Conservation (phyloP, 768 basidiomycete genomes). For the Lactifluus volemus region DNA sequence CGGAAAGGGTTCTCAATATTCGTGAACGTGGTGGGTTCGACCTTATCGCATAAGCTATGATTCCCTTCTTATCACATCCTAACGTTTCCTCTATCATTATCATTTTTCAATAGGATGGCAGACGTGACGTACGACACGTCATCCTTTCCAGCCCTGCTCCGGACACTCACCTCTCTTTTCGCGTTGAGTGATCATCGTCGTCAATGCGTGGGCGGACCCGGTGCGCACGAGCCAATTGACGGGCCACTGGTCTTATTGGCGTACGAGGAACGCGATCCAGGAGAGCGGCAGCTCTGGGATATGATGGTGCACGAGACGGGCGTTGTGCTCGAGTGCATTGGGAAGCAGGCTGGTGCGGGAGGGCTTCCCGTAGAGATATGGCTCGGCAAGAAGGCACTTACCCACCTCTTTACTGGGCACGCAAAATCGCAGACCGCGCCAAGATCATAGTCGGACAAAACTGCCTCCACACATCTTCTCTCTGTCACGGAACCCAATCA, state of each 20-base stretch:
- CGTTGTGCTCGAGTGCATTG: slow-evolving; percentile 48
- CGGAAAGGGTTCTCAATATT: slow-evolving; percentile 35
- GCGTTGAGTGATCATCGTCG: slow-evolving; percentile 11
- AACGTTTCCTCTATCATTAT: too few relatives aligned
- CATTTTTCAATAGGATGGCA: slow-evolving; percentile 55
- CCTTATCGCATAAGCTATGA: slow-evolving; percentile 53
- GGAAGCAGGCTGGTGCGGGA: slow-evolving; percentile 47
- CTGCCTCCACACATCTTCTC: too few relatives aligned
- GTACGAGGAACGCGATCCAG: slow-evolving; percentile 78
- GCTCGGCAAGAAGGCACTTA: slow-evolving; percentile 32
- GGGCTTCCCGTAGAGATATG: slow-evolving; percentile 65
- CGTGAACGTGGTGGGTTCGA: slow-evolving; percentile 36
- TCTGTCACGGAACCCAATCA: too few relatives aligned
- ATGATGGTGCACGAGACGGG: slow-evolving; percentile 40
- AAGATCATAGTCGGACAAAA: background rate
- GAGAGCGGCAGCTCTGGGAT: slow-evolving; percentile 69
- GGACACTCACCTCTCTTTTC: slow-evolving; percentile 52
- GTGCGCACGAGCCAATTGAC: background rate
- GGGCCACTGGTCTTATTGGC: slow-evolving; percentile 56
- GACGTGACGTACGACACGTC: slow-evolving; percentile 89
- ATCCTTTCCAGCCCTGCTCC: slow-evolving; percentile 69
- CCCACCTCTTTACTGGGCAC: too few relatives aligned
- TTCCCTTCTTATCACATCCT: background rate
- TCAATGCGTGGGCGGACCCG: background rate
- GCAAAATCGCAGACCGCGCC: background rate